phyloP scores from a whole-genome alignment of 2,329 filamentous ascomycete species.

The Aurifilum marmelostoma region DNA sequence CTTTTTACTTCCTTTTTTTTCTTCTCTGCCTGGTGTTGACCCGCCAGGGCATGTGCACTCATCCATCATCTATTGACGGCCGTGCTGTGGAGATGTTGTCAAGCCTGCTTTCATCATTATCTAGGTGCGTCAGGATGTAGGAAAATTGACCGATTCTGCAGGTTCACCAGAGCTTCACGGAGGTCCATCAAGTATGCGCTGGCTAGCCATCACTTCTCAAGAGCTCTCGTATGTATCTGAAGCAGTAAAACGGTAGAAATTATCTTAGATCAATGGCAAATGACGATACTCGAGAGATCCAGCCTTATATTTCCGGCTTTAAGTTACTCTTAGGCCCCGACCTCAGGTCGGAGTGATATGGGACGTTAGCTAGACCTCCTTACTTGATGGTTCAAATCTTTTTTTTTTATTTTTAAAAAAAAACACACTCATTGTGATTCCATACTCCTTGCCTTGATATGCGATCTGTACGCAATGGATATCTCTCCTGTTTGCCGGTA shows the following conservation, averaged over 20 bases:
- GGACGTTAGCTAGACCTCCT: not conserved
- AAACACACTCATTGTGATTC: not conserved
- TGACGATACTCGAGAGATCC: not conserved
- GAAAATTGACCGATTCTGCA: no score
- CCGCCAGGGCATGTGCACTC: no score
- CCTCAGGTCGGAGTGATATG: not conserved
- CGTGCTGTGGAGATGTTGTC: no score
- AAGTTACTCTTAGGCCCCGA: not conserved
- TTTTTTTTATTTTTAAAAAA: not conserved
- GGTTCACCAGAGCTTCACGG: not conserved
- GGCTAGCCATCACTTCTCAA: not conserved
- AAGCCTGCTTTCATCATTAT: no score
- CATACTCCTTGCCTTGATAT: conserved; percentile 25
- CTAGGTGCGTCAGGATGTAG: no score
- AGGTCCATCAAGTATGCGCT: not conserved
- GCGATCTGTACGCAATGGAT: conserved; percentile 24
- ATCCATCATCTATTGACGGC: no score
- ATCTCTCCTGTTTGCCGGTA: conserved; percentile 17
- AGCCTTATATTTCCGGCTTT: not conserved
- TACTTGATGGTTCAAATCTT: not conserved
- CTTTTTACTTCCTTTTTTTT: not conserved
- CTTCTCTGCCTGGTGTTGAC: not conserved
- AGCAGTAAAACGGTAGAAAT: not conserved
- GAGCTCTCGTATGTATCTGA: not conserved
- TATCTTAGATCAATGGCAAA: not conserved